Base-by-base conservation (phyloP, 2,329 filamentous ascomycete genomes). In the Alternaria arborescens region DNA sequence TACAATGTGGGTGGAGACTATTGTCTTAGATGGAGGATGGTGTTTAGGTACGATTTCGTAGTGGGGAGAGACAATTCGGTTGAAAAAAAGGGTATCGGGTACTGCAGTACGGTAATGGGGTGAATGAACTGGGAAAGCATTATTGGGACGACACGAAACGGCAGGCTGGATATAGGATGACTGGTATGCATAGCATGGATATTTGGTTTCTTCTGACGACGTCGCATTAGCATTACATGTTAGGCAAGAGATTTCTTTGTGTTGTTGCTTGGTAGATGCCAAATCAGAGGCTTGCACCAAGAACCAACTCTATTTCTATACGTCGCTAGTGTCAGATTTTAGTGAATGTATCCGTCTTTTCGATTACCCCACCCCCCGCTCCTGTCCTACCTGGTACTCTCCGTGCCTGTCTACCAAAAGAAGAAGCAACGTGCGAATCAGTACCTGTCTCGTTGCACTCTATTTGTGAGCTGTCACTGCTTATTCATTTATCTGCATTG, bases 171-270 rank as follows among this genome's bases (percentile, higher is more conserved):
- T 5, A 26, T n/a, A 20, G 32, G 30, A 36, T 4, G 24, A 5
- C 1, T 50, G 46, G 20, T 50, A 38, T 50, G 46, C 46, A 26
- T 50, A 50, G 46, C 32, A 50, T 50, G 22, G 46, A 22, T 26
- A 12, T 50, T 26, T 22, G 46, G 7, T 20, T 38, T 24, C 22
- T 36, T 20, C 36, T 4, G 46, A 38, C 3, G 32, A 30, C 46
- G 20, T 12, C 32, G 6, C 22, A 14, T 34, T 16, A n/a, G 46
- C 46, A n/a, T 48, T 16, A 12, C 18, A 34, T 22, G 30, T 34
- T 48, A 24, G 18, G 18, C 20, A 24, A 11, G 30, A n/a, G 46
- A 7, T 28, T 24, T 34, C 30, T 12, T 34, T 22, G 8, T 18
- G 22, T 5, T 48, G 1, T 24, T 8, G 32, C 20, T n/a, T 30